Conservation (phyloP, 306 rosid species). For the Cucumis sativus region DNA sequence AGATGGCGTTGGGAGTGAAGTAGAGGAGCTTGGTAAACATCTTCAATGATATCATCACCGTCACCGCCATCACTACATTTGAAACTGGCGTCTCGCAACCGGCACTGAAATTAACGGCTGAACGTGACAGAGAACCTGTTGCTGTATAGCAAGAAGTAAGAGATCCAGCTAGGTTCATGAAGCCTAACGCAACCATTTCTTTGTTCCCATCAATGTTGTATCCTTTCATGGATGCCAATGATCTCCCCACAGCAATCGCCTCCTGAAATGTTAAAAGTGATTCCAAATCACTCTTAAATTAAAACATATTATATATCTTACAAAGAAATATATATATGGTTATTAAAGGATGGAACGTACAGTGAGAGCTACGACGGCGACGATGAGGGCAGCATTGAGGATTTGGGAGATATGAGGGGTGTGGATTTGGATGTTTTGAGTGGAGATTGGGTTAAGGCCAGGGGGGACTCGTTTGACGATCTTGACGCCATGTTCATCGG, state of each 20-base stretch:
- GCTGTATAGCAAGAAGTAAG: constrained; percentile 85
- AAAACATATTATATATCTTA: no score
- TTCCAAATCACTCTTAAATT: no score
- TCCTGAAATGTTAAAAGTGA: constrained; percentile 26
- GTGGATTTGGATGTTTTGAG: constrained; percentile 34
- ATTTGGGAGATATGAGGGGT: constrained; percentile 33
- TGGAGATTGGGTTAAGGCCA: constrained; percentile 70
- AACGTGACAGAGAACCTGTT: constrained; percentile 75
- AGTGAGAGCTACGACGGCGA: constrained; percentile 67
- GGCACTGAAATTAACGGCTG: constrained; percentile 68
- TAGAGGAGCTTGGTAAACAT: constrained; percentile 54
- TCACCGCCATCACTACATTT: constrained; percentile 60
- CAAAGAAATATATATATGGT: no score
- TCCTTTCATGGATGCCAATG: constrained; percentile 65
- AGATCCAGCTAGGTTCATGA: constrained; percentile 77
- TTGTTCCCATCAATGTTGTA: constrained; percentile 77
- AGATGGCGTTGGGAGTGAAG: constrained; percentile 65
- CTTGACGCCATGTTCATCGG: constrained; percentile 53
- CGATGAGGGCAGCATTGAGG: constrained; percentile 45
- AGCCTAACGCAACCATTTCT: constrained; percentile 73
- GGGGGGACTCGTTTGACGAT: constrained; percentile 68
- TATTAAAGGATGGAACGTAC: constrained; percentile 14
- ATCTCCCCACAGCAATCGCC: constrained; percentile 81
- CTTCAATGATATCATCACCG: constrained; percentile 51
- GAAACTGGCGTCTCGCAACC: constrained; percentile 62